phyloP scores from a whole-genome alignment of 306 rosid genomes.

The Vicia villosa region DNA sequence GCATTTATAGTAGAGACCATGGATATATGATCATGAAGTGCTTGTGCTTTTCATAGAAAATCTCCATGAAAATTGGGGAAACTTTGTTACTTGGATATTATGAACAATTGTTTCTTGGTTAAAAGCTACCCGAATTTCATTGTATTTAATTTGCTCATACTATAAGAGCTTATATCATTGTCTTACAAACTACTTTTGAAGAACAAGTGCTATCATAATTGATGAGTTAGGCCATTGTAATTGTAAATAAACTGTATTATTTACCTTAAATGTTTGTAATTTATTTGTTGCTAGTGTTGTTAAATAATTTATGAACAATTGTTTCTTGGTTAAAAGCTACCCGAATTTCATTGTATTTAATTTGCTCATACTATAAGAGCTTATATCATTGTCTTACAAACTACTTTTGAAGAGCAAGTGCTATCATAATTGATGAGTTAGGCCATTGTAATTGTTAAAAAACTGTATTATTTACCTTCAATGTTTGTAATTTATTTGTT shows the following conservation, averaged over 20 bases:
- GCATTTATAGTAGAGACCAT: constrained; percentile 8
- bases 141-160: constrained; percentile 24
- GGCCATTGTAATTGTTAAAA: constrained; percentile 14
- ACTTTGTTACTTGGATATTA: constrained; percentile 7
- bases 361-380: constrained; percentile 13
- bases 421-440: constrained; percentile 1
- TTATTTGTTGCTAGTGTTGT: constrained; percentile 21
- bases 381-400: not conserved
- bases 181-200: constrained; percentile 8
- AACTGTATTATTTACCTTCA: constrained; percentile 4
- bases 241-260: constrained; percentile 11
- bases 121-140: constrained; percentile 16
- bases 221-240: constrained; percentile 9
- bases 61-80: constrained; percentile 22
- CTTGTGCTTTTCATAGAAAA: constrained; percentile 24
- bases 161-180: not conserved
- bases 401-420: constrained; percentile 9
- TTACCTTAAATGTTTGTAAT: constrained; percentile 11
- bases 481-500: constrained; percentile 23
- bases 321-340: constrained; percentile 22
- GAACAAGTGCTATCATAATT: constrained; percentile 3
- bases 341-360: constrained; percentile 15
- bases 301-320: too few species aligned
- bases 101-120: constrained; percentile 10
- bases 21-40: not conserved